These are phyloP conservation scores for Xerocomus cyaneibrunnescens DNA, from an alignment of 1,284 basidiomycete genomes.

Conservation along the genomic window DNA sequence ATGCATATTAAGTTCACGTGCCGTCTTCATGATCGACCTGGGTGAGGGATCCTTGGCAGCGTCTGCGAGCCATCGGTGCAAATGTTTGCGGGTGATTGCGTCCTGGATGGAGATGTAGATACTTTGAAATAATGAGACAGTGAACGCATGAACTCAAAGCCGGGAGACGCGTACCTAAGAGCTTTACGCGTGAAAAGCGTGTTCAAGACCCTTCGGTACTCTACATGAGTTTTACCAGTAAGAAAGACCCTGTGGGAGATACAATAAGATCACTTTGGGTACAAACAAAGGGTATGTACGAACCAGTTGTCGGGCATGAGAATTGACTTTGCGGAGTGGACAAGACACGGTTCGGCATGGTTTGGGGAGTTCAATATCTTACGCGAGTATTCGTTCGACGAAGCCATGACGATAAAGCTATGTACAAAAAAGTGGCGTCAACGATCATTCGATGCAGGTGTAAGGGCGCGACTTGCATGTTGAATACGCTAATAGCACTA, in stretches of 20 bases:
- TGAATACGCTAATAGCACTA: constrained; percentile 89
- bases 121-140: constrained; percentile 41
- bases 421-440: constrained; percentile 14
- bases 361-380: constrained; percentile 92
- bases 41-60: constrained; percentile 50
- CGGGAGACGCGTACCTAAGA: constrained; percentile 59
- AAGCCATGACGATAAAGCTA: constrained; percentile 97
- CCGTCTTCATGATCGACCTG: constrained; percentile 83
- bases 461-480: constrained; percentile 67
- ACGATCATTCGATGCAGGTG: neutral
- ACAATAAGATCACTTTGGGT: neutral
- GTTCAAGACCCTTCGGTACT: constrained; percentile 92
- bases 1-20: constrained; percentile 96
- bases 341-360: constrained; percentile 91
- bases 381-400: constrained; percentile 86
- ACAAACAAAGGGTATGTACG: constrained; percentile 16
- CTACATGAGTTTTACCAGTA: constrained; percentile 90
- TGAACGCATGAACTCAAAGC: neutral
- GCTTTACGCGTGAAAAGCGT: constrained; percentile 93
- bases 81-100: constrained; percentile 76
- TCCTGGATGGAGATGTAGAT: constrained; percentile 92
- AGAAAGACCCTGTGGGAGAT: constrained; percentile 81
- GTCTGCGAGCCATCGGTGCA: constrained; percentile 68
- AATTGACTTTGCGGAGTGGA: constrained; percentile 89
- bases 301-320: constrained; percentile 92